A percentile compares a stretch with the other conserved stretches of the same genome.
Evolutionary conservation across 2,329 filamentous ascomycete species (phyloP).

Genomic region (Fusarium xyrophilum): DNA sequence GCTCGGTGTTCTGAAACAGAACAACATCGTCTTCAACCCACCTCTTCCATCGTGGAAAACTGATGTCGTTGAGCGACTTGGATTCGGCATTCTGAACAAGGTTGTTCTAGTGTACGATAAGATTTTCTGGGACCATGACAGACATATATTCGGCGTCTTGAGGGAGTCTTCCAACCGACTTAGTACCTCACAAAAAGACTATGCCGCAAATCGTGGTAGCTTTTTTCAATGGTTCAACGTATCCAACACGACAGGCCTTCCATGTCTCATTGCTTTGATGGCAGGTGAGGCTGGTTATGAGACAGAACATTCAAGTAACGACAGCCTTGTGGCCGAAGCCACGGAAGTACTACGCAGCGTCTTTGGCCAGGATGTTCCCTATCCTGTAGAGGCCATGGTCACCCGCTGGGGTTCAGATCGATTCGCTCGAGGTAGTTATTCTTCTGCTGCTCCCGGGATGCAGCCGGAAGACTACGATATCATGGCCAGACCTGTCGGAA

Average conservation of each 20-base stretch:
- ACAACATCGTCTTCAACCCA: slow-evolving; percentile 83
- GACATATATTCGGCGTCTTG: slow-evolving; percentile 93
- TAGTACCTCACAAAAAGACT: slow-evolving; percentile 81
- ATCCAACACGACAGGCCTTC: slow-evolving; percentile 85
- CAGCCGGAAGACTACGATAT: slow-evolving; percentile 87
- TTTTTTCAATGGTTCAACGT: slow-evolving; percentile 99
- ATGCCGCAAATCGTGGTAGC: slow-evolving; percentile 78
- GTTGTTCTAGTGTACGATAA: slow-evolving; percentile 88
- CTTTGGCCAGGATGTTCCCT: slow-evolving; percentile 74
- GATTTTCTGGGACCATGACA: slow-evolving; percentile 87
- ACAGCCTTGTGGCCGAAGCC: slow-evolving; percentile 80
- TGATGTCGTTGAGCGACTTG: slow-evolving; percentile 80
- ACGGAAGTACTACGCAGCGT: slow-evolving; percentile 78
- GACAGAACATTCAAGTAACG: slow-evolving; percentile 78
- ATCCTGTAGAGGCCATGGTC: slow-evolving; percentile 83
- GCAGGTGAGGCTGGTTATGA: slow-evolving; percentile 92
- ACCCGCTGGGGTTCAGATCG: slow-evolving; percentile 91
- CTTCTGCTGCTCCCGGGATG: slow-evolving; percentile 85
- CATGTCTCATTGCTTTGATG: slow-evolving; percentile 90
- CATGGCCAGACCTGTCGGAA: slow-evolving; percentile 85
- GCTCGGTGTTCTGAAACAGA: slow-evolving; percentile 88
- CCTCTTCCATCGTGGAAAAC: slow-evolving; percentile 87
- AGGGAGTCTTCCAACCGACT: slow-evolving; percentile 73
- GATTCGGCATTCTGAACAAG: slow-evolving; percentile 95
- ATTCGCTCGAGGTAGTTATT: slow-evolving; percentile 95